Base-by-base conservation (phyloP, 75 land plant genomes). In the Ceratopteris richardii region DNA sequence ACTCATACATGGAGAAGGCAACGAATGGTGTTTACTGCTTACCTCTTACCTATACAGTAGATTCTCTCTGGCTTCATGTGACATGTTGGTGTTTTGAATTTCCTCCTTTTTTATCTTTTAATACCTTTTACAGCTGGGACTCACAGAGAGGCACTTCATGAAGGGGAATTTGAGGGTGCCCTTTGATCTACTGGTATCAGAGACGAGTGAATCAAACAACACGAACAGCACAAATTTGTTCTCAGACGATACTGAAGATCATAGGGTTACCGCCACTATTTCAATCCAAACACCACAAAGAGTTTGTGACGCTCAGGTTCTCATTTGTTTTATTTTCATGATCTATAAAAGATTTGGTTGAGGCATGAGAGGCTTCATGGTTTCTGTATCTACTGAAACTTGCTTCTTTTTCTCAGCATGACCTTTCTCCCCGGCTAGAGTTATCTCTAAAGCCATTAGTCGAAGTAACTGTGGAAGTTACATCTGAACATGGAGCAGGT, bases 201-300 rank as follows among this genome's bases (percentile, higher is more conserved):
- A 88, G 48, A 85, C 78, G 31, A 88, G 94, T 69, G 94, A 88
- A 60, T 80, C 81, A 55, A 88, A 88, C 60, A 88, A 88, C 58
- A 85, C 85, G 44, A 87, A 75, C 61, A 85, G 86, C 59, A 79
- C 79, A 30, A 79, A 79, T 59, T 42, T 80, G 25, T 72, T 85
- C 63, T 88, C 94, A 10, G 94, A 88, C 64, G 94, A 88, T 70
- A 88, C 88, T 23, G 84, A 84, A 71, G 93, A 87, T 53, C 75
- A 58, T 61, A 66, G 58, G 56, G 44, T 66, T 17, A 64, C 66
- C 26, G 44, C 17, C 51, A n/a, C 48, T 3, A 46, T 20, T 3
- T 46, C 21, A 7, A 46, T 46, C 17, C 21, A n/a, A 17, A 14
- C 21, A 14, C 21, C 48, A n/a, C 4, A 17, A 3, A 46, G 14